phyloP scores from a whole-genome alignment of 2,329 filamentous ascomycete species.

The Endocalyx cinctus region DNA sequence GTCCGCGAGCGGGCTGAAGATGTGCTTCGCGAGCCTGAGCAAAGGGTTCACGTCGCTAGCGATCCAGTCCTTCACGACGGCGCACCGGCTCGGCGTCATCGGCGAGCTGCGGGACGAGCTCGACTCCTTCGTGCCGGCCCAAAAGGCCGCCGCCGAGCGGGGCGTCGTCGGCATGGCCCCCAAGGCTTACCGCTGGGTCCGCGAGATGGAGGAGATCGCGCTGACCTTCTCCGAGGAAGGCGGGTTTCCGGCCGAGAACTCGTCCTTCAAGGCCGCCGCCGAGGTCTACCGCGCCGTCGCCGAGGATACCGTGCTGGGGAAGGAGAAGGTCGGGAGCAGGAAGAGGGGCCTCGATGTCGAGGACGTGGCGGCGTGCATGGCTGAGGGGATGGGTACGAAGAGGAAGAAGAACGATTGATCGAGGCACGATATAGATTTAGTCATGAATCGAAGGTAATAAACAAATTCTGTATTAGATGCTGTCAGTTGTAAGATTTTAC shows the following conservation, averaged over 20 bases:
- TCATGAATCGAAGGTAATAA: too few relatives aligned
- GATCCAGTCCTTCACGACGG: slow-evolving; percentile 67
- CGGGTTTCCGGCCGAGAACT: slow-evolving; percentile 51
- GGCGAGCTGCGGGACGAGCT: slow-evolving; percentile 54
- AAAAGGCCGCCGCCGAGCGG: slow-evolving; percentile 41
- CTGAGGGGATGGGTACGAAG: slow-evolving; percentile 25
- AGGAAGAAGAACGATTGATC: slow-evolving; percentile 27
- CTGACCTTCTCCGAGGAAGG: slow-evolving; percentile 61
- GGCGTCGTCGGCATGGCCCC: slow-evolving; percentile 58
- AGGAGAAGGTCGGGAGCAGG: slow-evolving; percentile 53
- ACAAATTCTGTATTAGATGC: too few relatives aligned
- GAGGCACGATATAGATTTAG: too few relatives aligned
- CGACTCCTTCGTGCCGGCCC: slow-evolving; percentile 41
- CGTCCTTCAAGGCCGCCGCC: slow-evolving; percentile 58
- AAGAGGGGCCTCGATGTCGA: slow-evolving; percentile 52
- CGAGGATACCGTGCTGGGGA: slow-evolving; percentile 55
- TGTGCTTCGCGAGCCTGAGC: slow-evolving; percentile 58
- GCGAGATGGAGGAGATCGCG: slow-evolving; percentile 73
- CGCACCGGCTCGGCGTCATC: slow-evolving; percentile 58
- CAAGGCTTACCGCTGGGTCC: slow-evolving; percentile 75
- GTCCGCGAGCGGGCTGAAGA: slow-evolving; percentile 57
- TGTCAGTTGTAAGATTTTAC: too few relatives aligned
- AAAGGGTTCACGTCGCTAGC: slow-evolving; percentile 67
- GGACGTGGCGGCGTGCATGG: slow-evolving; percentile 46
- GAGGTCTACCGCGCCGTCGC: slow-evolving; percentile 58